Conservation (phyloP, 2,329 filamentous ascomycete genomes). For the Cryphonectria japonica region DNA sequence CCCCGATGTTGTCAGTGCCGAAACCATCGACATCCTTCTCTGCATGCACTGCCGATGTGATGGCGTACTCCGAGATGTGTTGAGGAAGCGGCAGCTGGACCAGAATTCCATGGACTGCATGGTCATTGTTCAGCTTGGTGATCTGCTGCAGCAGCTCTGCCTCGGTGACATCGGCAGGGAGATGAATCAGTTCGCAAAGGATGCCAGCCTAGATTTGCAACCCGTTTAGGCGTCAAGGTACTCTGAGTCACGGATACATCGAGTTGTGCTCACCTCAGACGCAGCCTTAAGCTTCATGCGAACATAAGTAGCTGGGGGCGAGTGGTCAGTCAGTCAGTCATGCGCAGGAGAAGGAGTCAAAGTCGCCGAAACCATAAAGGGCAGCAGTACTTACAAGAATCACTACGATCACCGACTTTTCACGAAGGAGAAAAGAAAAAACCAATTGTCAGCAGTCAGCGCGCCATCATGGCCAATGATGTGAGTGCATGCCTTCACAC, state of each 20-base stretch:
- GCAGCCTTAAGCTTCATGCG: conserved; percentile 99
- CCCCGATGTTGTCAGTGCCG: conserved; percentile 90
- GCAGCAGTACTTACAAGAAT: conserved; percentile 71
- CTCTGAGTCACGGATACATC: neutral
- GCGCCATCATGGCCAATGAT: neutral
- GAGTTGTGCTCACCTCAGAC: conserved; percentile 66
- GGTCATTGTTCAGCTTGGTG: conserved; percentile 81
- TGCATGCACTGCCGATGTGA: conserved; percentile 88
- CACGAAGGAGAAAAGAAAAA: neutral
- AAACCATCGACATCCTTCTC: conserved; percentile 99
- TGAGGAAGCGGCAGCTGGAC: conserved; percentile 90
- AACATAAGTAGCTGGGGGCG: conserved; percentile 82
- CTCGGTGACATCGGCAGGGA: conserved; percentile 80
- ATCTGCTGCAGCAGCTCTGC: conserved; percentile 85
- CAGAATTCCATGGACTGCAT: conserved; percentile 85
- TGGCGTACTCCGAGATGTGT: conserved; percentile 84
- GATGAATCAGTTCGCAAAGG: conserved; percentile 81
- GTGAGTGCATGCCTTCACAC: neutral
- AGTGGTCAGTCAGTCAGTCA: conserved; percentile 35
- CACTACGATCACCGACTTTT: conserved; percentile 85
- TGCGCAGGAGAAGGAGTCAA: conserved; percentile 26
- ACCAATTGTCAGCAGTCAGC: conserved; percentile 21
- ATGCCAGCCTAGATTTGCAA: conserved; percentile 74
- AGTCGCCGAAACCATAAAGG: conserved; percentile 10
- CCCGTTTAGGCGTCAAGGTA: conserved; percentile 26